Base-by-base conservation (phyloP, 495 filamentous ascomycete species). In the Aspergillus heteromorphus region DNA sequence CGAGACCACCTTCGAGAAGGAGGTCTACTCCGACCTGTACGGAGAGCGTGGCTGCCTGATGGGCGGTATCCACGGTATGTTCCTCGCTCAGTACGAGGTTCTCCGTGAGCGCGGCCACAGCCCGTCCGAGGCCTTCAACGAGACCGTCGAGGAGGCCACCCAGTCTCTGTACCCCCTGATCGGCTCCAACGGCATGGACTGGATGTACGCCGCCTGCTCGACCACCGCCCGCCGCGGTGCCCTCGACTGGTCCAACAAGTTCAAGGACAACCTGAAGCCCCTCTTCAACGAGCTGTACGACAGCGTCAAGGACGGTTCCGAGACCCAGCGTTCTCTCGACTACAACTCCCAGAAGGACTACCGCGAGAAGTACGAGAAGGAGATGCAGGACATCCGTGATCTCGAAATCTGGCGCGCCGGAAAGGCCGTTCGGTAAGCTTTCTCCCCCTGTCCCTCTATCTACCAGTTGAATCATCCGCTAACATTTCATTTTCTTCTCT, bases 41-140 rank as follows among this genome's bases (percentile, higher is more conserved):
- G 95, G 93, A 75, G 93, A 98, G 87, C 92, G 93, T 78, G 93
- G 95, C 70, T 98, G 95, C 83, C 80, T 98, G 63, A 98, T 97
- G 95, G 95, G 93, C 65, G 93, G 95, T 76, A 98, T 98, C 77
- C 95, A 98, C 83, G 93, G 93, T 76, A 97, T 98, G 93, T 98
- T 98, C 87, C 89, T 98, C 62, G 93, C 93, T 55, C 93, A 98
- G 82, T 97, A 98, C 82, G 95, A 98, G 83, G 93, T 97, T 65
- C 92, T 98, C 73, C 93, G 93, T 69, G 93, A 98, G 84, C 83
- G 87, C 61, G 93, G 93, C 74, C 93, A 98, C 85, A 85, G 80
- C 80, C 93, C 93, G 67, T 92, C 87, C 66, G 95, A 98, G 80
- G 93, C 93, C 57, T 97, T 98, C 87, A 97, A 98, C 82, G 93